These are phyloP conservation scores for Fraxinus anomala DNA, from an alignment of 257 asterid genomes.

Conservation along the genomic window DNA sequence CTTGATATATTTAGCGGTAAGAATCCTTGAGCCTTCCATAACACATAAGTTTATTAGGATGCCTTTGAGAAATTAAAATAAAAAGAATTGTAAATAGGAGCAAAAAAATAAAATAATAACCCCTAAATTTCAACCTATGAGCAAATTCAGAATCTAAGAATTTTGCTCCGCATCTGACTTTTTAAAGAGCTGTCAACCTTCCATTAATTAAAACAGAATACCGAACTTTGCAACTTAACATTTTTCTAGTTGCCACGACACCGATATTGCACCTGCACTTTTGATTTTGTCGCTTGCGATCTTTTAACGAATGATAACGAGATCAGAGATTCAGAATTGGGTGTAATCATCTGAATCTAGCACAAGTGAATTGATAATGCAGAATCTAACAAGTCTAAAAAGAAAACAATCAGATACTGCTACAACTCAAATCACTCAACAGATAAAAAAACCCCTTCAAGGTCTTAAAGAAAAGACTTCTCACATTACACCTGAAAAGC, in stretches of 20 bases:
- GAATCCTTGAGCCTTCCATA: background rate
- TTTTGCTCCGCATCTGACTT: background rate
- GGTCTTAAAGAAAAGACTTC: background rate
- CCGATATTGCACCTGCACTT: background rate
- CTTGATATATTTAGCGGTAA: background rate
- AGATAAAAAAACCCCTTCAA: background rate
- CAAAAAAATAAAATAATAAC: background rate
- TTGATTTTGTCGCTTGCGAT: background rate
- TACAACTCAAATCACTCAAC: background rate
- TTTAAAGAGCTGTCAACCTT: background rate
- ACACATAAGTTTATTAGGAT: background rate
- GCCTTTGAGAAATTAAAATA: background rate
- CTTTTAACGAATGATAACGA: background rate
- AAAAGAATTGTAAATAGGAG: background rate
- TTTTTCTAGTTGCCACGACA: background rate
- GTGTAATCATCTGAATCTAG: background rate
- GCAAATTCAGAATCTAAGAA: background rate
- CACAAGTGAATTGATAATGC: background rate
- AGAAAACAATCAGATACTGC: background rate
- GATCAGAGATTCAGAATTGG: background rate
- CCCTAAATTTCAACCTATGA: slow-evolving; percentile 3
- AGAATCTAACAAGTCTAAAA: background rate
- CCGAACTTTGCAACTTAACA: background rate
- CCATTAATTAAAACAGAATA: background rate
- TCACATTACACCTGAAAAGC: slow-evolving; percentile 13